A percentile compares a stretch with the other conserved stretches of the same genome.
These are phyloP conservation scores for Halenospora varia DNA, from an alignment of 495 filamentous ascomycete species.

Conservation along the genomic window DNA sequence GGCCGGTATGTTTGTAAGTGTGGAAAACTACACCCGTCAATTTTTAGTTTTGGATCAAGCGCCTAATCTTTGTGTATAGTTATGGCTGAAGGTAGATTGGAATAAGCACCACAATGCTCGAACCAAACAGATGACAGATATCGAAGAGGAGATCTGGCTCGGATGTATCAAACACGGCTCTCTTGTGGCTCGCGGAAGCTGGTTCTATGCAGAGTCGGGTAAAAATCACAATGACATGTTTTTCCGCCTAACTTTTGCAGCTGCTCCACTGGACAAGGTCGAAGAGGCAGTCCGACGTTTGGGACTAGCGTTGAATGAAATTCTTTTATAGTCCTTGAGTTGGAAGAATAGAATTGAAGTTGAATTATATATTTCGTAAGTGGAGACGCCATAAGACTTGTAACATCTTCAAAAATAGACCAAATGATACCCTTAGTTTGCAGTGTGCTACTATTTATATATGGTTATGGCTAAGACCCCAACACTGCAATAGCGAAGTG, in stretches of 20 bases:
- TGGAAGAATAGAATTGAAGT: too few species aligned
- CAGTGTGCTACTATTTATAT: too few species aligned
- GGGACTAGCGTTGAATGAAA: constrained; percentile 56
- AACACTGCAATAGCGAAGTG: too few species aligned
- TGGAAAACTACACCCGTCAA: too few species aligned
- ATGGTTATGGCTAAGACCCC: too few species aligned
- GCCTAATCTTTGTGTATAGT: too few species aligned
- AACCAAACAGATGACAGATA: constrained; percentile 55
- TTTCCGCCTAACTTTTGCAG: constrained; percentile 86
- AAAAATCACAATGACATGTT: constrained; percentile 53
- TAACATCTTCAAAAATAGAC: too few species aligned
- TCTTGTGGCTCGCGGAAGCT: constrained; percentile 79
- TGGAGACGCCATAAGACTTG: too few species aligned
- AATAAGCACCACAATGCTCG: constrained; percentile 61
- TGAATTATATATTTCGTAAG: too few species aligned
- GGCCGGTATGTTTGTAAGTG: constrained; percentile 99
- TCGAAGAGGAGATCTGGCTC: constrained; percentile 88
- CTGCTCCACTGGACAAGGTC: constrained; percentile 72
- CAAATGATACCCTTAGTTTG: too few species aligned
- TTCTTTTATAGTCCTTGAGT: too few species aligned
- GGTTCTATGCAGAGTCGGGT: constrained; percentile 71
- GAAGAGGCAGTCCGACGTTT: constrained; percentile 74
- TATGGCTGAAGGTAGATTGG: constrained; percentile 81
- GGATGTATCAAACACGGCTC: constrained; percentile 61
- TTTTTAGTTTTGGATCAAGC: too few species aligned